These are phyloP conservation scores for Monosporozyma yasuniensis DNA, from an alignment of 805 yeast species.

Conservation along the genomic window DNA sequence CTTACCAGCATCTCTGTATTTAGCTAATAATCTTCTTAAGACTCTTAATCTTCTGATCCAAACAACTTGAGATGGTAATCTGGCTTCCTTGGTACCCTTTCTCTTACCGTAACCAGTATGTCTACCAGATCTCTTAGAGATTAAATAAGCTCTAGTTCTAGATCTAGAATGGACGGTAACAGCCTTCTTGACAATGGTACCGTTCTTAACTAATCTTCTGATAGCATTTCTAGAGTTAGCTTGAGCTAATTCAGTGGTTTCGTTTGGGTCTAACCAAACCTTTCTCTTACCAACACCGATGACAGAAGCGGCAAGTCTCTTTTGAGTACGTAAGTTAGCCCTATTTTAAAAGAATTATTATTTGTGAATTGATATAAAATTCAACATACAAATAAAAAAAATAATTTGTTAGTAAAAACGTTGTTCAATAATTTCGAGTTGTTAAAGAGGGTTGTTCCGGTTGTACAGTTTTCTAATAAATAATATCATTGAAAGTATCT, in stretches of 20 bases:
- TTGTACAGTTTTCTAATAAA: no score
- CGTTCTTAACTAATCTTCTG: slow-evolving; percentile 95
- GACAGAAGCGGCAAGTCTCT: slow-evolving; percentile 99
- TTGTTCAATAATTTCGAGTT: no score
- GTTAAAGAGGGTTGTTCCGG: no score
- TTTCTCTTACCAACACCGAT: slow-evolving; percentile 98
- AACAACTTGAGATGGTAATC: slow-evolving; percentile 95
- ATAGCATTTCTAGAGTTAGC: slow-evolving; percentile 98
- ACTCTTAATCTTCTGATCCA: slow-evolving; percentile 99
- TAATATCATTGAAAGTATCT: no score
- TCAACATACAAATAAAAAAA: neutral
- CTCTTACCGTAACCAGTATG: slow-evolving; percentile 99
- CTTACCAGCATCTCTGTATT: slow-evolving; percentile 99
- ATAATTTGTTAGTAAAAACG: neutral
- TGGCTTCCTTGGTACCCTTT: slow-evolving; percentile 99
- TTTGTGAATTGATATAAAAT: neutral
- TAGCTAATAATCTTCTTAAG: slow-evolving; percentile 92
- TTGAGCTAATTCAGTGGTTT: slow-evolving; percentile 88
- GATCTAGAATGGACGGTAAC: slow-evolving; percentile 95
- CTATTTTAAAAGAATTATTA: neutral
- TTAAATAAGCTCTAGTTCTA: slow-evolving; percentile 94
- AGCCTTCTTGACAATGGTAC: slow-evolving; percentile 97
- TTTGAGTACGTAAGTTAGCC: slow-evolving; percentile 98
- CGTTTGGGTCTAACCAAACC: slow-evolving; percentile 99
- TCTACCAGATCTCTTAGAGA: slow-evolving; percentile 96